These are phyloP conservation scores for Fragaria ananassa DNA, from an alignment of 306 rosid genomes.

Conservation along the genomic window DNA sequence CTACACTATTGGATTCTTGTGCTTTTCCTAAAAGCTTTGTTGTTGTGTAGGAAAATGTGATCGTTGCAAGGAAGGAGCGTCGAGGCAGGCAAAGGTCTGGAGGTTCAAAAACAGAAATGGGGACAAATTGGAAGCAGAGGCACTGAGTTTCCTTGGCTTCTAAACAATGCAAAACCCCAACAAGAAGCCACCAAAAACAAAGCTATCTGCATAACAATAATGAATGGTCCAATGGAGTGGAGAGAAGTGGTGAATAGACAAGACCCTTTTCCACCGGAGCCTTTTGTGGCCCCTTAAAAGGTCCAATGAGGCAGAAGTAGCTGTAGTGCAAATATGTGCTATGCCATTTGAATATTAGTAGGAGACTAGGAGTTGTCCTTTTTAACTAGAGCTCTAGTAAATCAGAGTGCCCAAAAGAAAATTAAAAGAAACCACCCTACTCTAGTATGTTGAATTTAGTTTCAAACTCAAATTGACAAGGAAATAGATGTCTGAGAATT, in stretches of 20 bases:
- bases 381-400: background rate
- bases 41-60: background rate
- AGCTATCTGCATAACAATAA: background rate
- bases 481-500: no score
- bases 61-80: background rate
- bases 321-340: background rate
- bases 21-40: background rate
- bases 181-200: background rate
- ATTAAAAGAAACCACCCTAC: no score
- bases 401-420: background rate
- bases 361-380: background rate
- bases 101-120: background rate
- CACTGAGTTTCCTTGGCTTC: background rate
- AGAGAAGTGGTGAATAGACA: background rate
- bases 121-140: constrained; percentile 12
- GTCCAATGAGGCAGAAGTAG: background rate
- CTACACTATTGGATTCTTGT: background rate
- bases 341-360: background rate
- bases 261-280: constrained; percentile 9
- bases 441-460: no score
- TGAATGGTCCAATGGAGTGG: constrained; percentile 1
- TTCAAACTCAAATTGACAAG: no score
- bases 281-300: constrained; percentile 7
- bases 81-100: background rate
- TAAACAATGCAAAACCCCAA: background rate